Conservation (phyloP, 169 alveolate species). For the Plasmodium cynomolgi region DNA sequence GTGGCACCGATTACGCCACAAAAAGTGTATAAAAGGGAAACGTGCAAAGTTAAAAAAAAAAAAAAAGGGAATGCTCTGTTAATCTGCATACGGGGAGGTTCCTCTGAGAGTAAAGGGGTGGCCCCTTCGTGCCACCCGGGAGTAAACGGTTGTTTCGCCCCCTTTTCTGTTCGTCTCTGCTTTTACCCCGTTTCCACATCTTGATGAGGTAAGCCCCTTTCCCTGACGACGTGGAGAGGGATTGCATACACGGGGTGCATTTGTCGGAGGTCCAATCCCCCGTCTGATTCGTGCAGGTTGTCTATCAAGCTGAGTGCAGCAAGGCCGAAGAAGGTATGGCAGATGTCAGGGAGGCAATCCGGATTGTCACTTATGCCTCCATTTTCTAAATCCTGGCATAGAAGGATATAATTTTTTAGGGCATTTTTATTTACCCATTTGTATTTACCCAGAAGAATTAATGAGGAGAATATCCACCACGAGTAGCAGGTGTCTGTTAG, state of each 20-base stretch:
- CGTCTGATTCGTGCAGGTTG: constrained; percentile 17
- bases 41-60: background rate
- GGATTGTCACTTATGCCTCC: constrained; percentile 98
- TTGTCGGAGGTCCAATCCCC: constrained; percentile 11
- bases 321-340: constrained; percentile 96
- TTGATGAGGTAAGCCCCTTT: constrained; percentile 16
- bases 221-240: constrained; percentile 52
- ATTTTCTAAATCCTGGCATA: constrained; percentile 89
- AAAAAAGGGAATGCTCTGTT: background rate
- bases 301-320: constrained; percentile 93
- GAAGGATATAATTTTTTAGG: constrained; percentile 88
- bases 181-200: constrained; percentile 20
- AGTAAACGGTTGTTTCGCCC: background rate
- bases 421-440: constrained; percentile 90
- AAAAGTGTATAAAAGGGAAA: background rate
- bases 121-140: background rate
- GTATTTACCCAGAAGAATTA: constrained; percentile 82
- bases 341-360: constrained; percentile 95
- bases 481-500: constrained; percentile 97
- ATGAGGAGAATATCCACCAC: constrained; percentile 96
- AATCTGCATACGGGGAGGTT: background rate
- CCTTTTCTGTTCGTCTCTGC: background rate
- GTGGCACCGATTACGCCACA: background rate
- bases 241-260: constrained; percentile 83
- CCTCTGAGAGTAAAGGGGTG: background rate